phyloP scores from a whole-genome alignment of 352 stramenopile species.

The Globisporangium nagaii region DNA sequence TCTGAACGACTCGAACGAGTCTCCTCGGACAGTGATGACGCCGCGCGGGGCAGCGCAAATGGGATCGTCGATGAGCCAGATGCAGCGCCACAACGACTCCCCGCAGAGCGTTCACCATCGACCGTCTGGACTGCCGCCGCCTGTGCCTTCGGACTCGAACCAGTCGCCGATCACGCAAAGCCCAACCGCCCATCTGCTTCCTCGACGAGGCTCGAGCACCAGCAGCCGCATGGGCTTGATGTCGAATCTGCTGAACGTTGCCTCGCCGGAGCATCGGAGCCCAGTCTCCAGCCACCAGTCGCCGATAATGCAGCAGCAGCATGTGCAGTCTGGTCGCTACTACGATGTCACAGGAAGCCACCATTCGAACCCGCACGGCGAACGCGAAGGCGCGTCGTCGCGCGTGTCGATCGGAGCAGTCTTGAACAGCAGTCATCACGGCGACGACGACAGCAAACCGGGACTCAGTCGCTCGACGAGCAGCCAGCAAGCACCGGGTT shows the following conservation, averaged over 20 bases:
- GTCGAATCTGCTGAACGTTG: conserved; percentile 73
- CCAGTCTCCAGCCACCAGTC: conserved; percentile 38
- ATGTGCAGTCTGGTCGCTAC: conserved; percentile 29
- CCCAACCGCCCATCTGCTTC: conserved; percentile 57
- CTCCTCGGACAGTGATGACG: conserved; percentile 15
- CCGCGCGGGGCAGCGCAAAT: conserved; percentile 5
- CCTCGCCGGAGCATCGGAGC: conserved; percentile 40
- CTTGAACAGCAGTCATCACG: conserved; percentile 8
- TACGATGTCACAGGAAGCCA: conserved; percentile 18
- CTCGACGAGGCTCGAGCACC: conserved; percentile 21
- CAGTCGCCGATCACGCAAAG: conserved; percentile 29
- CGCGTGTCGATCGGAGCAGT: conserved; percentile 17
- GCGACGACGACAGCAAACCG: conserved; percentile 2
- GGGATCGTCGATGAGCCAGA: conserved; percentile 4
- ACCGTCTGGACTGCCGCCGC: conserved; percentile 19
- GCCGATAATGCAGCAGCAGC: conserved; percentile 36
- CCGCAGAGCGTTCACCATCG: conserved; percentile 12
- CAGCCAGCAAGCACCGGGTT: not conserved
- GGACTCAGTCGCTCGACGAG: not conserved
- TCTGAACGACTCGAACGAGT: conserved; percentile 75
- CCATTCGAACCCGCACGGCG: not conserved
- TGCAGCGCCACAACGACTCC: conserved; percentile 15
- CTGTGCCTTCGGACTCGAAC: conserved; percentile 16
- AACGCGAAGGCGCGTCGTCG: conserved; percentile 9
- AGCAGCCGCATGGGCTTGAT: conserved; percentile 69